Evolutionary conservation across 164 flowering plant genomes (phyloP), one percentile per base, ranked within the genome.

Genomic region (Akebia trifoliata): DNA sequence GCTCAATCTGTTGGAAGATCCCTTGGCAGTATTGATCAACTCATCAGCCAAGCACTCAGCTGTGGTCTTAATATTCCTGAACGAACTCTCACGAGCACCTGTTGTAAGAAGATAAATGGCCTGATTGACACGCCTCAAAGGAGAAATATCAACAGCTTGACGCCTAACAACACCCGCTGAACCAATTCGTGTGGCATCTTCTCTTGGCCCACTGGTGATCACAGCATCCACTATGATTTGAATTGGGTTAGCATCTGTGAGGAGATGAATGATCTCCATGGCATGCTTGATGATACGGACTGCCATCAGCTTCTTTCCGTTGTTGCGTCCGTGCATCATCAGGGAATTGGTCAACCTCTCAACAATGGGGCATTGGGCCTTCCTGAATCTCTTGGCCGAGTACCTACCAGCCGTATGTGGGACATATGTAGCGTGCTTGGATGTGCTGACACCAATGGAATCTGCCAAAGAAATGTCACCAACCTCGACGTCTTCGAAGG

Each of bases 301-400:
- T 25, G 72, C 76, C 69, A 63, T 72, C 28, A 72, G 61, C 44
- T 72, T 72, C 66, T 72, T 72, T 12, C 76, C 72, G 43, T 72
- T 72, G 64, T 72, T 72, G 8, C 72, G 60, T 7, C 76, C 76
- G 6, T 72, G 72, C 76, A 72, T 72, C 76, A 72, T 72, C 8
- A 72, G 60, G 4, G 76, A 72, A 49, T 72, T 72, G 4, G 72
- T 68, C 70, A 72, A 40, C 50, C 76, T 64, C 64, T 72, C 71
- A 21, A 67, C 62, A 59, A 67, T 72, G 12, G 75, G 69, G 51
- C 75, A 72, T 20, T 67, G 71, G 29, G 75, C 72, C 56, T 72
- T 72, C 14, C 75, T 49, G 53, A 72, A 72, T 52, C 74, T 59
- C 40, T 71, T 71, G 4, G 51, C 74, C 0, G 74, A 66, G 44